Evolutionary conservation across 2,329 filamentous ascomycete genomes (phyloP).

Genomic region (Colletotrichum camelliae): DNA sequence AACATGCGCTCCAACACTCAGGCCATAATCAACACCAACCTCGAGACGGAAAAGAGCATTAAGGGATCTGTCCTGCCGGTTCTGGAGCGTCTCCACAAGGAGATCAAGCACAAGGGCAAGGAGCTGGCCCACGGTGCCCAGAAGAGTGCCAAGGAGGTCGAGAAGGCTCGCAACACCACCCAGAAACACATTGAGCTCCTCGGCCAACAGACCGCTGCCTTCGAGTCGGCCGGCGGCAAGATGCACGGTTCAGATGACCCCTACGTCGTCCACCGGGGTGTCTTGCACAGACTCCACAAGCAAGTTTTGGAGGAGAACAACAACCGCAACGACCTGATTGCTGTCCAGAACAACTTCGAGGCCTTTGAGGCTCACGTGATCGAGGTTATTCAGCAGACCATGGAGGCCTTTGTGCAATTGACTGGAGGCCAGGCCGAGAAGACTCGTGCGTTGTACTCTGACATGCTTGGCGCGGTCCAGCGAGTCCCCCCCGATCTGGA

Average conservation of each 20-base stretch:
- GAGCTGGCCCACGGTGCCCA: conserved; percentile 81
- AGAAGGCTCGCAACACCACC: conserved; percentile 83
- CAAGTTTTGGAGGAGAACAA: conserved; percentile 97
- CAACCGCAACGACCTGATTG: conserved; percentile 87
- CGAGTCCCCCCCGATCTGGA: conserved; percentile 85
- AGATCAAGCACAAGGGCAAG: conserved; percentile 97
- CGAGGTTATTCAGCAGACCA: conserved; percentile 79
- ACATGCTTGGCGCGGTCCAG: conserved; percentile 81
- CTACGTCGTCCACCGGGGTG: conserved; percentile 83
- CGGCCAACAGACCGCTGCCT: conserved; percentile 81
- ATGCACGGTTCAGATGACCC: conserved; percentile 80
- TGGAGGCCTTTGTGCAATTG: conserved; percentile 84
- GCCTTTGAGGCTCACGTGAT: conserved; percentile 88
- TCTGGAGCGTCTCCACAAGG: conserved; percentile 88
- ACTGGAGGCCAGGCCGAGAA: conserved; percentile 83
- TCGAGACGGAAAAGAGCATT: conserved; percentile 89
- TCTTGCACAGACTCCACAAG: conserved; percentile 84
- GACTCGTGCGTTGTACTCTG: conserved; percentile 78
- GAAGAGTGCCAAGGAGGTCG: conserved; percentile 88
- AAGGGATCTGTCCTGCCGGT: conserved; percentile 86
- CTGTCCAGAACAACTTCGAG: conserved; percentile 89
- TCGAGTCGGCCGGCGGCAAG: conserved; percentile 76
- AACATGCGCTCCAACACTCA: conserved; percentile 93
- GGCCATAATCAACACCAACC: conserved; percentile 85
- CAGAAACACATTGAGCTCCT: conserved; percentile 97